Evolutionary conservation across 2,329 filamentous ascomycete genomes (phyloP).

Genomic region (Curvularia lunata): DNA sequence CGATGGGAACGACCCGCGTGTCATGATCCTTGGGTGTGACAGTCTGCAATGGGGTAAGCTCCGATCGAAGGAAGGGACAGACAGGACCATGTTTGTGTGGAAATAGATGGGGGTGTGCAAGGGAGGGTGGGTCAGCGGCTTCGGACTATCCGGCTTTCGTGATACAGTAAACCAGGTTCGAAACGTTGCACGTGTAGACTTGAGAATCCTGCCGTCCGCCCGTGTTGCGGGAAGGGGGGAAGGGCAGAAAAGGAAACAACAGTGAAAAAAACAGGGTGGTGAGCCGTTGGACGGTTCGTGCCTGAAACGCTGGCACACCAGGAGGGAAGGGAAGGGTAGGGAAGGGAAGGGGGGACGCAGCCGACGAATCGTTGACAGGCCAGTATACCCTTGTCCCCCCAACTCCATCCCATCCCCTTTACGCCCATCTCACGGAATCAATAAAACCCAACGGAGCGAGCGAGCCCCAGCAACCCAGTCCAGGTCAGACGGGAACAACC

Average conservation of each 20-base stretch:
- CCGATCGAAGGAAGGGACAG: neutral
- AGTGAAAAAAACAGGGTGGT: neutral
- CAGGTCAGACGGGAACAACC: neutral
- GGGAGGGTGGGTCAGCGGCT: neutral
- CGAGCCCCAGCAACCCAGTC: constrained; percentile 1
- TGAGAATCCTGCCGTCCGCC: neutral
- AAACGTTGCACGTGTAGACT: constrained; percentile 4
- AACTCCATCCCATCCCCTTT: neutral
- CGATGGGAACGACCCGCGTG: neutral
- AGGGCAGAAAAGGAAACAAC: too few species aligned
- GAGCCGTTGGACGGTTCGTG: constrained; percentile 4
- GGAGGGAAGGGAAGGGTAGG: neutral
- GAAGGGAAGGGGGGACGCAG: too few species aligned
- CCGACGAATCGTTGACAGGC: constrained; percentile 2
- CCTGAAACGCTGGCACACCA: constrained; percentile 1
- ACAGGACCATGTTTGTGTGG: neutral
- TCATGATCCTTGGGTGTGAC: neutral
- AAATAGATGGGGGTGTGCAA: too few species aligned
- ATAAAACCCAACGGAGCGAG: constrained; percentile 5
- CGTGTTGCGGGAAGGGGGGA: neutral
- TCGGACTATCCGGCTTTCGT: neutral
- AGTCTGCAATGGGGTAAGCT: neutral
- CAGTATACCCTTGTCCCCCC: neutral
- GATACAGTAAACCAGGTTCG: neutral
- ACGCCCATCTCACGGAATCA: constrained; percentile 1